phyloP scores from a whole-genome alignment of 441 rosid species.

The Lepidium campestre region DNA sequence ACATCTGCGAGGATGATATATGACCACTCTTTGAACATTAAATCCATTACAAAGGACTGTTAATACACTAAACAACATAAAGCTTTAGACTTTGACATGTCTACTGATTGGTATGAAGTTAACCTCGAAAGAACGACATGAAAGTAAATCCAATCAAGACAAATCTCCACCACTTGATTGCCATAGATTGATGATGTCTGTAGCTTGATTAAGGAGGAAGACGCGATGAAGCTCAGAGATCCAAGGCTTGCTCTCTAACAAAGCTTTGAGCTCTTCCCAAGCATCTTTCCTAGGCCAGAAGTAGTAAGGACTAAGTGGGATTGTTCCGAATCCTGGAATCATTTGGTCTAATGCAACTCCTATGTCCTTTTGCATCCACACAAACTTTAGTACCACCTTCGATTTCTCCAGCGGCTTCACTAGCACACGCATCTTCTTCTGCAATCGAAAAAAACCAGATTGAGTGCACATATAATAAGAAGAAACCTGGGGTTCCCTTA shows the following conservation, averaged over 20 bases:
- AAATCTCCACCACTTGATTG: conserved; percentile 53
- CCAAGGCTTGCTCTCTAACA: conserved; percentile 85
- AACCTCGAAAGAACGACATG: neutral
- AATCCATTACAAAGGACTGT: neutral
- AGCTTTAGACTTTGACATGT: neutral
- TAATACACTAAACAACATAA: neutral
- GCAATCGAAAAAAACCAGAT: neutral
- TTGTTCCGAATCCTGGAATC: conserved; percentile 67
- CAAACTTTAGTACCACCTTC: conserved; percentile 66
- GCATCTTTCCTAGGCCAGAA: conserved; percentile 89
- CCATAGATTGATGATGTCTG: conserved; percentile 83
- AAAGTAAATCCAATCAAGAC: neutral
- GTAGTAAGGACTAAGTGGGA: conserved; percentile 79
- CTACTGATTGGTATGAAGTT: neutral
- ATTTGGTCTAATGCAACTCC: conserved; percentile 73
- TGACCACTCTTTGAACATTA: neutral
- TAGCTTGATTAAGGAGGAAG: conserved; percentile 81
- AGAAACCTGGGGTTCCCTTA: neutral
- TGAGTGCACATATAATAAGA: neutral
- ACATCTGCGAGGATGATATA: neutral
- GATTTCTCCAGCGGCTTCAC: conserved; percentile 75
- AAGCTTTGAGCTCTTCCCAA: conserved; percentile 74
- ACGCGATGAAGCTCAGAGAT: conserved; percentile 66
- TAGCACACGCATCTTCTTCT: conserved; percentile 59
- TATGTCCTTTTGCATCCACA: conserved; percentile 84